These are phyloP conservation scores for Anisodus acutangulus DNA, from an alignment of 257 asterid species.

Conservation along the genomic window DNA sequence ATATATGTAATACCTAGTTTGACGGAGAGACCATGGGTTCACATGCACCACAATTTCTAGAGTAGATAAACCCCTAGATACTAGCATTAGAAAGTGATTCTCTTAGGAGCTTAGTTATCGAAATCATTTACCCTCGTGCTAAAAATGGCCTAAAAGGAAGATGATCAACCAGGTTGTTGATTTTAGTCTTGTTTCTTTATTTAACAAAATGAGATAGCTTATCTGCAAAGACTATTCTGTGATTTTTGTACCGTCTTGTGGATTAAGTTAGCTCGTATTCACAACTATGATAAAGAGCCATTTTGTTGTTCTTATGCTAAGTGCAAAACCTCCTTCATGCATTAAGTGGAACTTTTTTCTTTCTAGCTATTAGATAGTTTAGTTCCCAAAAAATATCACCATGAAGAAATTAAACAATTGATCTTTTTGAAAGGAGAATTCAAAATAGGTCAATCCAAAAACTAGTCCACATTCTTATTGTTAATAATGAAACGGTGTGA, in stretches of 20 bases:
- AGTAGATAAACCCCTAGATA: too few relatives aligned
- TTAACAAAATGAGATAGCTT: background rate
- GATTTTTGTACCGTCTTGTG: background rate
- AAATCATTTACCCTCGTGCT: background rate
- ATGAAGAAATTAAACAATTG: background rate
- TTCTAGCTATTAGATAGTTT: slow-evolving; percentile 5
- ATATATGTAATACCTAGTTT: too few relatives aligned
- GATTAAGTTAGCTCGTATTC: background rate
- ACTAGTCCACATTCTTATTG: background rate
- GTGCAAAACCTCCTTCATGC: background rate
- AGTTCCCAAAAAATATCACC: background rate
- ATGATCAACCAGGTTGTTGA: background rate
- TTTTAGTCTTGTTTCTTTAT: background rate
- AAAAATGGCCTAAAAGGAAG: background rate
- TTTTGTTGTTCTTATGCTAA: background rate
- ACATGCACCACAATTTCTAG: too few relatives aligned
- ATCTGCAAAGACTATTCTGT: background rate
- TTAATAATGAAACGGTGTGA: background rate
- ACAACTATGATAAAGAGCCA: background rate
- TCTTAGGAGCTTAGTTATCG: background rate
- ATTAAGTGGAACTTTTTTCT: background rate
- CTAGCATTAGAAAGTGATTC: background rate
- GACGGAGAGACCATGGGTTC: too few relatives aligned
- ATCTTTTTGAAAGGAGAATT: background rate
- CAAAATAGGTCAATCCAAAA: background rate